Base-by-base conservation (phyloP, 257 asterid genomes). In the Scutellaria minor region DNA sequence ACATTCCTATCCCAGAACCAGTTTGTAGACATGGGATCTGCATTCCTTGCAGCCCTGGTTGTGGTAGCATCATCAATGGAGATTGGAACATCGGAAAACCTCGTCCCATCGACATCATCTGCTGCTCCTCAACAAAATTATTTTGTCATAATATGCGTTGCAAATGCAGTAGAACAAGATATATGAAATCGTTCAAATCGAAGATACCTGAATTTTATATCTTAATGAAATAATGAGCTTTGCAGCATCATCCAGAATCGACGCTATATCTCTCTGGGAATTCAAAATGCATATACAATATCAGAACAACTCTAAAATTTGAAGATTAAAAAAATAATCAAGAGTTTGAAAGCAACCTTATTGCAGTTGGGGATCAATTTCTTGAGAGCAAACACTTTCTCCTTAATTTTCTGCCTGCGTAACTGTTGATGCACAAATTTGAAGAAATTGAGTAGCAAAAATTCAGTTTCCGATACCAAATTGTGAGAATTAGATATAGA, bases 171-270 rank as follows among this genome's bases (percentile, higher is more conserved):
- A 24, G 27, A 24, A 24, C 1, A 24, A 24, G 1, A 24, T 24
- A 24, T 24, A 24, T 24, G 27, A 24, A 9, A 46, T n/a, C n/a
- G 27, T 24, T 24, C 27, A 24, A 24, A 46, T 46, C 12, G 10
- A 54, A 15, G 12, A 7, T 22, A 9, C 73, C 73, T 73, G 69
- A 12, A 62, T 3, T 68, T 78, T 76, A 59, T 54, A 18, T 10
- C 75, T 74, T 46, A 82, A 64, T 42, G 42, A 7, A 22, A 60
- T 62, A 20, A 80, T 75, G 69, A 78, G 68, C 9, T 64, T 75
- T 40, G 80, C 69, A 15, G 83, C 80, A 14, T 75, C 85, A 24
- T 83, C 84, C 40, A 83, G 70, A 14, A 69, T 73, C 5, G 85
- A 78, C 27, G 74, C 72, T 3, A 50, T 50, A 4, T 50, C 55